Conservation (phyloP, 805 yeast species). For the Cyberlindnera maritima region DNA sequence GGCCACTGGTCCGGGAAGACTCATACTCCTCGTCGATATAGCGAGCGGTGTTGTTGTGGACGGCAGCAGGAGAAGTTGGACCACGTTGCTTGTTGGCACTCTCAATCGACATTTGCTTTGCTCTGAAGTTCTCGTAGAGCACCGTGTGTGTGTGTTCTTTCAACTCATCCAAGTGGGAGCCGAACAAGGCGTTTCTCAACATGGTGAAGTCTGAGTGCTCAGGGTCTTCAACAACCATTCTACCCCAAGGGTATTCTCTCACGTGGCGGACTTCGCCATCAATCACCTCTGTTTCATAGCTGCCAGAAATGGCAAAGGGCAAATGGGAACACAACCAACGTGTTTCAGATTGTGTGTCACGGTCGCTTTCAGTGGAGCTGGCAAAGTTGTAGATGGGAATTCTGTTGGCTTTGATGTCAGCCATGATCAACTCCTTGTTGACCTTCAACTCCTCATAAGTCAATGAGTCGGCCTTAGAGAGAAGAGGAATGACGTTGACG, state of each 20-base stretch:
- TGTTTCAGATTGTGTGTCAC: slow-evolving; percentile 26
- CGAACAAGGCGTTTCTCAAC: slow-evolving; percentile 68
- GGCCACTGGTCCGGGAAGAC: neutral
- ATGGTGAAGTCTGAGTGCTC: slow-evolving; percentile 66
- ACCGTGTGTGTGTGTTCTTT: slow-evolving; percentile 75
- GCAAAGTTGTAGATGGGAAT: slow-evolving; percentile 75
- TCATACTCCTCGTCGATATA: neutral
- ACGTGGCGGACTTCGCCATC: slow-evolving; percentile 41
- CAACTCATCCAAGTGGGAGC: slow-evolving; percentile 78
- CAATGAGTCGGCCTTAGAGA: slow-evolving; percentile 77
- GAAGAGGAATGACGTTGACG: slow-evolving; percentile 82
- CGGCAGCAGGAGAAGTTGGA: neutral
- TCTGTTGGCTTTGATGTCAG: slow-evolving; percentile 53
- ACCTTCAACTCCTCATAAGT: slow-evolving; percentile 59
- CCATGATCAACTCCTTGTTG: slow-evolving; percentile 52
- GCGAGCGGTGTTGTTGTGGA: slow-evolving; percentile 1
- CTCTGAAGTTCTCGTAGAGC: slow-evolving; percentile 77
- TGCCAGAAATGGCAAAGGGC: slow-evolving; percentile 68
- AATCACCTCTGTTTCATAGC: slow-evolving; percentile 37
- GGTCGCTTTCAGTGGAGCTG: slow-evolving; percentile 26
- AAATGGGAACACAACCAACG: slow-evolving; percentile 41
- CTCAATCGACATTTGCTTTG: slow-evolving; percentile 47
- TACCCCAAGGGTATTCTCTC: slow-evolving; percentile 68
- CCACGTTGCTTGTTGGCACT: neutral
- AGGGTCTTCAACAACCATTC: slow-evolving; percentile 53